Base-by-base conservation (phyloP, 805 yeast species). In the Ogataea pini region DNA sequence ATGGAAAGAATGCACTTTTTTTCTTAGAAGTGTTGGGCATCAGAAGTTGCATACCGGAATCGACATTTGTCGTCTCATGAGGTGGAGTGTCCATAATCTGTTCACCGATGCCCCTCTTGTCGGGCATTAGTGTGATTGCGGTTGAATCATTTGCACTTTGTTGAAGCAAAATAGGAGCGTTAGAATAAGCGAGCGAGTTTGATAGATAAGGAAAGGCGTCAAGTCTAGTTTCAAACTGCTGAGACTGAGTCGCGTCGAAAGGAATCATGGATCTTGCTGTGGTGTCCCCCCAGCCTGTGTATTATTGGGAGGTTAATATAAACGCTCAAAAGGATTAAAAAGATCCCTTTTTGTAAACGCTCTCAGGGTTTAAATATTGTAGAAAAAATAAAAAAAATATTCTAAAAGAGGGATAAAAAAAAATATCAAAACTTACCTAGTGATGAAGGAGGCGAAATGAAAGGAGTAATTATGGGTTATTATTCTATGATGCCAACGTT, bases 1-100 rank as follows among this genome's bases (percentile, higher is more conserved):
- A 13, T 14, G 40, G 49, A 16, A 46, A 46, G 19, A 46, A 46
- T 9, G 45, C 44, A 27, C 45, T 40, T 36, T 20, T 46, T 20
- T 36, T 39, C 6, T 27, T 46, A 3, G 22, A 17, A 12, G 33
- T 19, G 14, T 28, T 41, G 5, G 42, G 33, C 42, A 39, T 28
- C 34, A 39, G 10, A 8, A 27, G 3, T 16, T 39, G 42, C 29
- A 33, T 13, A 12, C 16, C 16, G n/a, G 29, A 17, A 7, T 34
- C 36, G 18, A 29, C 38, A 13, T 10, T 10, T 7, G n/a, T n/a
- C n/a, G n/a, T n/a, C n/a, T 16, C 17, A 20, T 6, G 27, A 13
- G 31, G 31, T 5, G 8, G 14, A 5, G 8, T 13, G 4, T 28
- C 31, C n/a, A 12, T 12, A 8, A 12, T 6, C 8, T 22, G 25